Conservation (phyloP, 108 stramenopile species). For the Pseudonitzschia multiseries region DNA sequence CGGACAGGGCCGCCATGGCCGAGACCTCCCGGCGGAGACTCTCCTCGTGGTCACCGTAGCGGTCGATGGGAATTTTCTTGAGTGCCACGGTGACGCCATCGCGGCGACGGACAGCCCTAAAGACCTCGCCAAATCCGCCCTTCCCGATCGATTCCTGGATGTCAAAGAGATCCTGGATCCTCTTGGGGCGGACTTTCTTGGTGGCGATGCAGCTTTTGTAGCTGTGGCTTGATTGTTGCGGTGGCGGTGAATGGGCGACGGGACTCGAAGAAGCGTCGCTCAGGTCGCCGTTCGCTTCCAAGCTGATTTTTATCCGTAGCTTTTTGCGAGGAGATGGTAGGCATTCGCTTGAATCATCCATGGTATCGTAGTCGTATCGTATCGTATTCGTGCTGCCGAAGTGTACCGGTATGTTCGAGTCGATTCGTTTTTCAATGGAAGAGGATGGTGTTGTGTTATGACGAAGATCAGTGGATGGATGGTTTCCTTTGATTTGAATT, state of each 20-base stretch:
- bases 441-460: no score
- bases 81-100: constrained; percentile 28
- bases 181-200: neutral
- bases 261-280: no score
- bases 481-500: no score
- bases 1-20: constrained; percentile 19
- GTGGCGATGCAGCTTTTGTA: no score
- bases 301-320: neutral
- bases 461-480: no score
- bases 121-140: constrained; percentile 37
- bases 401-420: no score
- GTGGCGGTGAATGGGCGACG: neutral
- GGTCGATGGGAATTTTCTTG: constrained; percentile 25
- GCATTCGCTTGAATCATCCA: no score
- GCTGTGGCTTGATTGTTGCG: neutral
- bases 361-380: no score
- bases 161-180: constrained; percentile 25
- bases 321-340: neutral
- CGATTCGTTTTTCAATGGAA: no score
- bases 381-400: no score
- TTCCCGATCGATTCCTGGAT: constrained; percentile 23
- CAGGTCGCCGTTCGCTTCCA: neutral
- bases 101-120: constrained; percentile 19
- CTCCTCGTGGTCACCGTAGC: neutral
- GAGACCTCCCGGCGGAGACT: constrained; percentile 31